Conservation (phyloP, 768 basidiomycete genomes). For the Hygrocybe punicea region DNA sequence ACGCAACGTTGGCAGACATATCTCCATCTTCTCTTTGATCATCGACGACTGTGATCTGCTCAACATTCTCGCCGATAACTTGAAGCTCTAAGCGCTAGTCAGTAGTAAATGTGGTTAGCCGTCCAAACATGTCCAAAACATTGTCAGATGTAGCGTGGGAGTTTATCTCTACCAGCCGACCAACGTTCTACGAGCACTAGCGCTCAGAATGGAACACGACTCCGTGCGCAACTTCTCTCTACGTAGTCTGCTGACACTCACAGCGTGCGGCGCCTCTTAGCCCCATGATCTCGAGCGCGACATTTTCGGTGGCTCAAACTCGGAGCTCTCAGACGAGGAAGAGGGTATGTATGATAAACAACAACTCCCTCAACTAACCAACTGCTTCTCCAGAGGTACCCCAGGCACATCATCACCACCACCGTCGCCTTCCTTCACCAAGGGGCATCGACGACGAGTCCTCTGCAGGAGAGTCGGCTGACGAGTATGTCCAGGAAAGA, state of each 20-base stretch:
- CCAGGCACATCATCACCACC: constrained; percentile 41
- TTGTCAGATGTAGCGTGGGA: too few species aligned
- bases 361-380: not conserved
- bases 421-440: constrained; percentile 29
- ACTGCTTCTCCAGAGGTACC: constrained; percentile 35
- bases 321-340: constrained; percentile 79
- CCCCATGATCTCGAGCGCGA: constrained; percentile 53
- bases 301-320: constrained; percentile 81
- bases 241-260: not conserved
- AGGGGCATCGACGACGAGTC: constrained; percentile 48
- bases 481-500: constrained; percentile 47
- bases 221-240: not conserved
- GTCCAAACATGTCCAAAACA: too few species aligned
- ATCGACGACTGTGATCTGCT: too few species aligned
- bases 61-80: too few species aligned
- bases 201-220: too few species aligned
- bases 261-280: not conserved
- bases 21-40: too few species aligned
- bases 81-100: too few species aligned
- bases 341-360: constrained; percentile 48
- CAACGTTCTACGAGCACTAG: too few species aligned
- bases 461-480: constrained; percentile 46
- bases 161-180: too few species aligned
- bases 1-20: too few species aligned
- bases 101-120: too few species aligned